These are phyloP conservation scores for Achaetomiella virescens DNA, from an alignment of 495 filamentous ascomycete genomes.

Conservation along the genomic window DNA sequence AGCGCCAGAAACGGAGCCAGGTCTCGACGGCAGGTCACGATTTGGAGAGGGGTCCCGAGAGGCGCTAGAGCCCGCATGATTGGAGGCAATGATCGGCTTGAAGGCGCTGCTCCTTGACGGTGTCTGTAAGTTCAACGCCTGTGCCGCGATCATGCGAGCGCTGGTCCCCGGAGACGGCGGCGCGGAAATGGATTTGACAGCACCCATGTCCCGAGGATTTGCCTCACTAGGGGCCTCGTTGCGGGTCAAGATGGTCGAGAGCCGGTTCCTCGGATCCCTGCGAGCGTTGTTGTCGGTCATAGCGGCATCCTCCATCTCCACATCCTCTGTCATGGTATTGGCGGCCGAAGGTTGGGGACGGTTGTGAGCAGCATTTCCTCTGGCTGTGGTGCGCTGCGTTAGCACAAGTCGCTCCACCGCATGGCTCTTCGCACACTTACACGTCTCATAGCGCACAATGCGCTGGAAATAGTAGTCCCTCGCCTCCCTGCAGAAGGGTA, in stretches of 20 bases:
- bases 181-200: background rate
- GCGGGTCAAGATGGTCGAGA: conserved; percentile 21
- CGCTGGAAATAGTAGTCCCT: conserved; percentile 11
- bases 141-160: conserved; percentile 17
- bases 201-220: too few relatives aligned
- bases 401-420: background rate
- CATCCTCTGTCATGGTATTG: conserved; percentile 6
- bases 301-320: conserved; percentile 17
- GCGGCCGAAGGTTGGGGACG: too few relatives aligned
- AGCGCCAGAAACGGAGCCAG: background rate
- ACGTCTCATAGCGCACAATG: background rate
- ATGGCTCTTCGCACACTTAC: background rate
- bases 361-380: background rate
- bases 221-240: too few relatives aligned
- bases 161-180: background rate
- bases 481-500: conserved; percentile 16
- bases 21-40: conserved; percentile 9
- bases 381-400: background rate
- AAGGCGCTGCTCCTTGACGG: conserved; percentile 7
- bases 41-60: conserved; percentile 6
- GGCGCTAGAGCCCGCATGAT: background rate
- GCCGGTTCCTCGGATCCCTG: conserved; percentile 11
- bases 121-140: conserved; percentile 12
- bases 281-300: background rate
- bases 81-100: background rate